These are phyloP conservation scores for Paecilomyces sp. DNA, from an alignment of 2,329 filamentous ascomycete species.

Conservation along the genomic window DNA sequence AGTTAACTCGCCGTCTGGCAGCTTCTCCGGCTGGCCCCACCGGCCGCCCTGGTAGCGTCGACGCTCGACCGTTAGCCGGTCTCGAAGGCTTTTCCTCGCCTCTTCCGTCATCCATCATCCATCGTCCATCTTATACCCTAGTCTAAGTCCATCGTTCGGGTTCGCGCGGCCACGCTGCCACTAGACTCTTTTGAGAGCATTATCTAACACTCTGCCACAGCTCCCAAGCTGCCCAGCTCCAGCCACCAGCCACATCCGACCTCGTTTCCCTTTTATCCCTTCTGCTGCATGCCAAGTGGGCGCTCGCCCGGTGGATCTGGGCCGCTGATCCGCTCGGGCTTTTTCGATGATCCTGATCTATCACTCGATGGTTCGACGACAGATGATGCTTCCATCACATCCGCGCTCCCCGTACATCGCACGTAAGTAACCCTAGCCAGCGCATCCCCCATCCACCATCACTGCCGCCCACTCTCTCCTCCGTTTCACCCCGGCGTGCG, in stretches of 20 bases:
- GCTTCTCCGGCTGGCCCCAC: neutral
- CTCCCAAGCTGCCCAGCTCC: conserved; percentile 1
- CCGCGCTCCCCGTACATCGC: neutral
- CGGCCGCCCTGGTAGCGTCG: neutral
- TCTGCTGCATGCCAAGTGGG: conserved; percentile 11
- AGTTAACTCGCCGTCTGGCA: neutral
- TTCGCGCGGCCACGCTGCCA: too few relatives aligned
- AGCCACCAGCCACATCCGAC: conserved; percentile 7
- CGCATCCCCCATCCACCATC: neutral
- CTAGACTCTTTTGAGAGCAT: too few relatives aligned
- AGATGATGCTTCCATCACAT: neutral
- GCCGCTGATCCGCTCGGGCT: conserved; percentile 16
- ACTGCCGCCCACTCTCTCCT: neutral
- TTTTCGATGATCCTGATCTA: conserved; percentile 20
- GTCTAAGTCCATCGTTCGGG: too few relatives aligned
- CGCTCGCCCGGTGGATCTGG: conserved; percentile 13
- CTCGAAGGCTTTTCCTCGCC: neutral
- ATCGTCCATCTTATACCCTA: too few relatives aligned
- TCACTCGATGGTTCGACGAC: conserved; percentile 6
- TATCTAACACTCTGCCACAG: neutral
- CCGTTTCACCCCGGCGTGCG: neutral
- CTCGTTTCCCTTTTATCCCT: neutral
- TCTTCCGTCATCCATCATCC: neutral
- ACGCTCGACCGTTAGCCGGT: neutral
- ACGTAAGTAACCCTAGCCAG: neutral